Percentiles rank a stretch among this genome's conserved stretches.
phyloP scores from a whole-genome alignment of 495 filamentous ascomycete genomes.

The Immersiella caudata region DNA sequence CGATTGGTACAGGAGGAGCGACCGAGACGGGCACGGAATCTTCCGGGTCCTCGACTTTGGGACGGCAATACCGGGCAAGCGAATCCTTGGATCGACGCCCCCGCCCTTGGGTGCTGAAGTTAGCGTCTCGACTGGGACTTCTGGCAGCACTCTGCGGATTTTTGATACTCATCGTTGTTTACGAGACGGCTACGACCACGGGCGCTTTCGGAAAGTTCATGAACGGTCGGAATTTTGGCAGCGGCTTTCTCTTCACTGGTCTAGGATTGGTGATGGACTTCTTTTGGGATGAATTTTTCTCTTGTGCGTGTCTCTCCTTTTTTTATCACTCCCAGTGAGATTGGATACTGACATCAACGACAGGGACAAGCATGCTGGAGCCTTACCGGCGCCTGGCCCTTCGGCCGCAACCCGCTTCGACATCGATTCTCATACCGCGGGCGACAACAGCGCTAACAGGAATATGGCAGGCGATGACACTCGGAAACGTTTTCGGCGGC shows the following conservation, averaged over 20 bases:
- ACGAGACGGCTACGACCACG: background rate
- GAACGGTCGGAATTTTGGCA: constrained; percentile 45
- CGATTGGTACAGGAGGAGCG: too few species aligned
- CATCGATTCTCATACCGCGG: constrained; percentile 42
- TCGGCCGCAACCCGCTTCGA: constrained; percentile 28
- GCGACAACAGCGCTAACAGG: constrained; percentile 42
- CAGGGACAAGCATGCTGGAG: too few species aligned
- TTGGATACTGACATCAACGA: too few species aligned
- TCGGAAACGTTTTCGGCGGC: constrained; percentile 13
- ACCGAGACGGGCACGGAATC: too few species aligned
- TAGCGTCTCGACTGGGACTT: background rate
- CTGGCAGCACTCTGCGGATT: background rate
- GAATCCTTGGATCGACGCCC: too few species aligned
- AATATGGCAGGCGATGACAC: constrained; percentile 35
- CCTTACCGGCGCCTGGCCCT: constrained; percentile 14
- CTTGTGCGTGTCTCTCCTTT: constrained; percentile 31
- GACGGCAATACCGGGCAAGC: too few species aligned
- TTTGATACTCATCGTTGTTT: background rate
- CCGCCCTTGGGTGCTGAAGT: too few species aligned
- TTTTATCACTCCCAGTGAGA: too few species aligned
- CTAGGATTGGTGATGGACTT: constrained; percentile 43
- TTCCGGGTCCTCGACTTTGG: too few species aligned
- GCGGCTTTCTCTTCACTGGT: constrained; percentile 46
- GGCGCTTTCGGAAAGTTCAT: constrained; percentile 45
- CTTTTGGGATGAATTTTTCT: constrained; percentile 43